Evolutionary conservation across 345 rosid species (phyloP).

Genomic region (Salix purpurea): DNA sequence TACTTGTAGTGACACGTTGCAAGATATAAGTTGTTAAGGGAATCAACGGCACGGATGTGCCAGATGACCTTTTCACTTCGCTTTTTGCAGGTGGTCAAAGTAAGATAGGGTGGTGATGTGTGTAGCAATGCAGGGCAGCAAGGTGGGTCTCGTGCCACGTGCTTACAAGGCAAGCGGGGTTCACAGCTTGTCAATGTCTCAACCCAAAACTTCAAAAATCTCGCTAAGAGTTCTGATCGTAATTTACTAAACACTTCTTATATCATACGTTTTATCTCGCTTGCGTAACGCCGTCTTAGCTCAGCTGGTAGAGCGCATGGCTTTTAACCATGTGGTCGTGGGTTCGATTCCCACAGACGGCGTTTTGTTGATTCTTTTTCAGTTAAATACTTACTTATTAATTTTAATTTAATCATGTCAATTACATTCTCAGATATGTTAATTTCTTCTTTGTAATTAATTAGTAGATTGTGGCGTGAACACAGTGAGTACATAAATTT

Average conservation of each 20-base stretch:
- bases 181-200: not conserved
- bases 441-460: not conserved
- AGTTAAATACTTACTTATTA: no score
- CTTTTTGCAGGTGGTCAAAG: slow-evolving; percentile 15
- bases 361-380: not conserved
- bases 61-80: slow-evolving; percentile 15
- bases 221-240: not conserved
- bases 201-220: not conserved
- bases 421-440: no score
- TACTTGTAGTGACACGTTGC: slow-evolving; percentile 11
- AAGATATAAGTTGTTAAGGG: not conserved
- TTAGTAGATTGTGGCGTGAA: not conserved
- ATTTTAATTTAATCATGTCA: no score
- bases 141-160: slow-evolving; percentile 12
- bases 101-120: slow-evolving; percentile 9
- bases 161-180: slow-evolving; percentile 10
- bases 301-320: slow-evolving; percentile 80
- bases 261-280: fast-evolving
- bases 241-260: fast-evolving
- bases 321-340: slow-evolving; percentile 73
- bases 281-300: slow-evolving; percentile 40
- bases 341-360: slow-evolving; percentile 67
- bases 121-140: not conserved
- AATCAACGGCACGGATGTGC: slow-evolving; percentile 23
- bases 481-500: not conserved